Conservation (phyloP, 2,329 filamentous ascomycete genomes). For the Phialophora macrospora region DNA sequence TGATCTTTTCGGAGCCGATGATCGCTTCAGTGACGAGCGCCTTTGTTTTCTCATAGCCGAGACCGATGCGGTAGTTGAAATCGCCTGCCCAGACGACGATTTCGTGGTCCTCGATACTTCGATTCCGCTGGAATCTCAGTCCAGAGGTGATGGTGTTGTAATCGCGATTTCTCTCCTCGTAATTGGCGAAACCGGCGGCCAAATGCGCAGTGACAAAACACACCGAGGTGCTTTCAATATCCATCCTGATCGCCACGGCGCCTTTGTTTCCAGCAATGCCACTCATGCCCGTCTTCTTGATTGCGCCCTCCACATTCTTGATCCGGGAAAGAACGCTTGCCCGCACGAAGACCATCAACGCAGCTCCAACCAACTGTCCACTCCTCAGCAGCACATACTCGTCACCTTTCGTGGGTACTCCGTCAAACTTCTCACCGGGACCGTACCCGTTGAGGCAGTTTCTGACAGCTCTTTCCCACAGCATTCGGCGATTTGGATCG, state of each 20-base stretch:
- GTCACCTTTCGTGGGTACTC: constrained; percentile 60
- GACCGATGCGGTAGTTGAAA: constrained; percentile 96
- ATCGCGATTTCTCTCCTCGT: constrained; percentile 92
- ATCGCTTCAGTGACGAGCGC: constrained; percentile 73
- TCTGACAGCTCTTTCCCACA: constrained; percentile 85
- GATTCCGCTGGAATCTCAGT: constrained; percentile 85
- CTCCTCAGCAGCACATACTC: constrained; percentile 89
- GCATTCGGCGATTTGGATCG: constrained; percentile 80
- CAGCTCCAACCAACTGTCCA: constrained; percentile 92
- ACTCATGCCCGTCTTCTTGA: constrained; percentile 91
- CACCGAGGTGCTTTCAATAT: constrained; percentile 88
- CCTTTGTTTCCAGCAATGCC: constrained; percentile 99
- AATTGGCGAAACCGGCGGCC: constrained; percentile 94
- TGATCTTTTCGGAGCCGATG: constrained; percentile 85
- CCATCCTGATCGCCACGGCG: constrained; percentile 92
- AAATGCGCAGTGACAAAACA: constrained; percentile 97
- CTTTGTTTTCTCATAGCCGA: constrained; percentile 77
- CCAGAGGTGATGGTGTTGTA: constrained; percentile 88
- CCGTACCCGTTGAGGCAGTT: constrained; percentile 69
- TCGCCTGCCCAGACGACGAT: constrained; percentile 94
- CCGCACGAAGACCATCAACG: constrained; percentile 88
- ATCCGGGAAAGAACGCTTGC: constrained; percentile 76
- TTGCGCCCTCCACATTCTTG: constrained; percentile 94
- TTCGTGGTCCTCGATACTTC: constrained; percentile 88
- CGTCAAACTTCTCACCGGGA: constrained; percentile 59